Evolutionary conservation across 352 stramenopile species (phyloP).

Genomic region (Pythium grandisporangium): DNA sequence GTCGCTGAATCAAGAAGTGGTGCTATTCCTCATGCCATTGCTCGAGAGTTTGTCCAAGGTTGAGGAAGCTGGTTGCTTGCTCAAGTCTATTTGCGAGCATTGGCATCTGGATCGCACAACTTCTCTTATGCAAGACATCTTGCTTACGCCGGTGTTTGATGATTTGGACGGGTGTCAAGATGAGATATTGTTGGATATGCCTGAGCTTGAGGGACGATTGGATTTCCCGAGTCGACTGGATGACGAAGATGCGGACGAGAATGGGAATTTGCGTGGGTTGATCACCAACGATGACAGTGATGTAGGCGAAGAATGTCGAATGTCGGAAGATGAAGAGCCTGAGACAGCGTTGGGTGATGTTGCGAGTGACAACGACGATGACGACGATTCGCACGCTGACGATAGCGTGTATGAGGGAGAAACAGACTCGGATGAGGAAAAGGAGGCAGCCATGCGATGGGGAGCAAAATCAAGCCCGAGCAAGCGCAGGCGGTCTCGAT

Average conservation of each 20-base stretch:
- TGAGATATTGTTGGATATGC: conserved; percentile 54
- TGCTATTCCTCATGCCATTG: conserved; percentile 54
- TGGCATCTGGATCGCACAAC: conserved; percentile 56
- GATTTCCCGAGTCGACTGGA: conserved; percentile 77
- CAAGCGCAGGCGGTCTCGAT: conserved; percentile 30
- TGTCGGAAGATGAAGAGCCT: conserved; percentile 21
- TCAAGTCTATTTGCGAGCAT: conserved; percentile 46
- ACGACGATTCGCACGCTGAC: conserved; percentile 21
- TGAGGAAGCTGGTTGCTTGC: conserved; percentile 47
- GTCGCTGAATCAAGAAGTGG: conserved; percentile 44
- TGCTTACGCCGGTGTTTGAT: conserved; percentile 70
- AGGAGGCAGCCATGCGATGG: conserved; percentile 2
- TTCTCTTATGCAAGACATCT: conserved; percentile 58
- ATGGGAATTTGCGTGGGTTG: conserved; percentile 70
- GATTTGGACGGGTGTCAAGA: conserved; percentile 79
- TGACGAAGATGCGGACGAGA: conserved; percentile 73
- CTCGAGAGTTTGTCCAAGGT: conserved; percentile 70
- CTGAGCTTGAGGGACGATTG: conserved; percentile 38
- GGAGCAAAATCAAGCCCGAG: conserved; percentile 10
- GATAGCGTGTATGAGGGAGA: conserved; percentile 43
- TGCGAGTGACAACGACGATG: conserved; percentile 20
- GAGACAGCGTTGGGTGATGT: conserved; percentile 20
- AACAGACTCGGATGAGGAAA: conserved; percentile 61
- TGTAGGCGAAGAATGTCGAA: conserved; percentile 33
- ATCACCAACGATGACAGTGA: conserved; percentile 63